phyloP scores from a whole-genome alignment of 306 rosid genomes.

The Biancaea sappan region DNA sequence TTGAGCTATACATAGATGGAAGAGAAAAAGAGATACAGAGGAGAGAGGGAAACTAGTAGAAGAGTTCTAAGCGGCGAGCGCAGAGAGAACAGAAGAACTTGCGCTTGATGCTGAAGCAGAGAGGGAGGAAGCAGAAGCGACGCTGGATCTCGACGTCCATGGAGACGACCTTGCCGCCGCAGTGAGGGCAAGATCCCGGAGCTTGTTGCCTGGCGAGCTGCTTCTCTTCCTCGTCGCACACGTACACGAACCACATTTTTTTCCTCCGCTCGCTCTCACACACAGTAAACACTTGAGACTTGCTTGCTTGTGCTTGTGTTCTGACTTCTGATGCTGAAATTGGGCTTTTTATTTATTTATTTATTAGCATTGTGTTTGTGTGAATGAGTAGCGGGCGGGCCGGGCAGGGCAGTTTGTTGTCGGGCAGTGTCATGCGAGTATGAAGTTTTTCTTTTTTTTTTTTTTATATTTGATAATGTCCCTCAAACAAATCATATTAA shows the following conservation, averaged over 20 bases:
- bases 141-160: slow-evolving; percentile 70
- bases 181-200: slow-evolving; percentile 83
- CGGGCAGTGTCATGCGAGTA: too few species aligned
- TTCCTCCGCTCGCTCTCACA: slow-evolving; percentile 6
- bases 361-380: too few species aligned
- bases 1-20: background rate
- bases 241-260: slow-evolving; percentile 71
- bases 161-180: slow-evolving; percentile 83
- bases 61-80: slow-evolving; percentile 65
- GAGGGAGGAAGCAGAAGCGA: slow-evolving; percentile 67
- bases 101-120: slow-evolving; percentile 81
- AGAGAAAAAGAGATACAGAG: background rate
- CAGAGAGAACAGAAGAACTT: slow-evolving; percentile 80
- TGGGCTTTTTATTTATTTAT: too few species aligned
- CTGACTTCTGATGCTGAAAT: background rate
- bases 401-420: too few species aligned
- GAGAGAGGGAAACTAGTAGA: slow-evolving; percentile 26
- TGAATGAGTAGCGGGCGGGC: too few species aligned
- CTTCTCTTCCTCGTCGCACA: slow-evolving; percentile 70
- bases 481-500: too few species aligned
- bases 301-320: background rate
- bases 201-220: slow-evolving; percentile 78
- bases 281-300: too few species aligned
- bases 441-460: too few species aligned
- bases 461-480: too few species aligned